A percentile compares a stretch with the other conserved stretches of the same genome.
phyloP scores from a whole-genome alignment of 176 grass and related monocot species.

The Oryza meridionalis region DNA sequence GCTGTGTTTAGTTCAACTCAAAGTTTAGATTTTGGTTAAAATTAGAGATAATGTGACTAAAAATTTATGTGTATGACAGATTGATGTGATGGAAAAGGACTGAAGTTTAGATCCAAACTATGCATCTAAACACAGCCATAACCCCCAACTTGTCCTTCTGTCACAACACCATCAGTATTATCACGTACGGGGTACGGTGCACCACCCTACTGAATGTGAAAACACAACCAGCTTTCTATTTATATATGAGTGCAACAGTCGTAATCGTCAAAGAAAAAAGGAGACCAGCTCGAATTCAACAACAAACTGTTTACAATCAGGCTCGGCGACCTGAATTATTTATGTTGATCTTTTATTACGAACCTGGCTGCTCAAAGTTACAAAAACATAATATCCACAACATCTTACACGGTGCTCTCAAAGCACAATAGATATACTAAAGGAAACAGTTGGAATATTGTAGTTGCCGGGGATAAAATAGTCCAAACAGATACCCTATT shows the following conservation, averaged over 20 bases:
- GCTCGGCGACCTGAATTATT: background rate
- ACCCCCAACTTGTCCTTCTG: no score
- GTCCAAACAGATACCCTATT: background rate
- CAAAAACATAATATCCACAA: conserved; percentile 28
- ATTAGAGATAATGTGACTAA: no score
- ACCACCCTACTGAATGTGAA: no score
- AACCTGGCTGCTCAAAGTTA: background rate
- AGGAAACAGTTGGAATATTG: background rate
- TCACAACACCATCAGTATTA: no score
- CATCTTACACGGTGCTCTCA: conserved; percentile 23
- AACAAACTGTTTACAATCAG: background rate
- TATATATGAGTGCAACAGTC: background rate
- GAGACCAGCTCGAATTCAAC: background rate
- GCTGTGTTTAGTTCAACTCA: no score
- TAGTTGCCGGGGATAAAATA: background rate
- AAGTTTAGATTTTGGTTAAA: no score
- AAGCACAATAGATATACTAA: conserved; percentile 22
- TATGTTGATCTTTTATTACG: conserved; percentile 29
- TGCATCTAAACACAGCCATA: no score
- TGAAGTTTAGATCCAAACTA: no score
- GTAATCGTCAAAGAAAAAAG: no score
- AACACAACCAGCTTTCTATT: background rate
- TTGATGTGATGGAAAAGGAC: no score
- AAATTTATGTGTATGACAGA: no score
- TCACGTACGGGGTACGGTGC: no score